Base-by-base conservation (phyloP, 2,329 filamentous ascomycete species). In the Trichophyton mentagrophytes region DNA sequence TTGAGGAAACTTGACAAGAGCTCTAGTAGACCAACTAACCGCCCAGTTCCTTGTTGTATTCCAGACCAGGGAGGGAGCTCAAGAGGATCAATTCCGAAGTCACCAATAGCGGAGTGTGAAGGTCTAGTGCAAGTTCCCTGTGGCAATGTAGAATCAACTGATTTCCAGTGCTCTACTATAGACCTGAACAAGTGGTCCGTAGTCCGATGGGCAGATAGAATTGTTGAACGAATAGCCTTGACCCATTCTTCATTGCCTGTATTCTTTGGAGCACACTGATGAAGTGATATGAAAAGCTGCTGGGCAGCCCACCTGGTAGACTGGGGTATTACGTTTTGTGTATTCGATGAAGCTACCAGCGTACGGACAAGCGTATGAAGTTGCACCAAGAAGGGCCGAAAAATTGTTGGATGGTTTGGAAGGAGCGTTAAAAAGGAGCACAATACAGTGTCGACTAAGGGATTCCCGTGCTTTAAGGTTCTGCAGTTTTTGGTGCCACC, bases 261-360 rank as follows among this genome's bases (percentile, higher is more conserved):
- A 63, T 88, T 86, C 73, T 96, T 96, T 4, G 89, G 85, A 1
- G 89, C 87, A 59, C 89, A 93, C 69, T 86, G 85, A 65, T 90
- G 86, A 55, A 95, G 77, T n/a, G 85, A 79, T 7, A 89, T 80
- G 57, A 85, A 80, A 1, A 96, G 73, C 27, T 79, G 81, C 53
- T 85, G 82, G 13, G 88, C 84, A 60, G 81, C 79, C 38, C 77
- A 71, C 22, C 80, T 76, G 3, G 89, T 74, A 0, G 78, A 77
- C 2, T 73, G 71, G 0, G 87, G 79, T 3, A 82, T 76, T 3
- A 77, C 71, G 13, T 70, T 47, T 33, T 68, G 69, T 25, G 80
- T 81, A 30, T 79, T 78, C 3, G 86, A 87, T 1, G 86, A 85
- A 2, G 85, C 84, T 59, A 92, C 72, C 64, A 85, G 83, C 4